Evolutionary conservation across 495 filamentous ascomycete genomes (phyloP).

Genomic region (Neurospora hispaniola): DNA sequence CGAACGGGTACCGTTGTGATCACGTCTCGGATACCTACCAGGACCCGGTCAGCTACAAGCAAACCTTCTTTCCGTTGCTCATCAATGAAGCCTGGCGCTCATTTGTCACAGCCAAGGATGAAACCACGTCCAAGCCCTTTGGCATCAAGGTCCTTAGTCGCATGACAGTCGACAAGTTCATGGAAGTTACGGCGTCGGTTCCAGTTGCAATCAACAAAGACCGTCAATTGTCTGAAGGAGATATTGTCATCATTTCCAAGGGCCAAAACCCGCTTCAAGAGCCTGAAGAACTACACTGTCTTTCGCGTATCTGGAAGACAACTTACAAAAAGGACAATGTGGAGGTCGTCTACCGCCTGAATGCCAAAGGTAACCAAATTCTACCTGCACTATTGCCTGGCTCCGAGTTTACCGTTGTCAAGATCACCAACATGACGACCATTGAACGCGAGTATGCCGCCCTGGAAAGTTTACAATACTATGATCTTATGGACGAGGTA

Average conservation of each 20-base stretch:
- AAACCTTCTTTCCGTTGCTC: constrained; percentile 81
- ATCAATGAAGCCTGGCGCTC: constrained; percentile 93
- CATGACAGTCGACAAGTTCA: constrained; percentile 80
- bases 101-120: constrained; percentile 81
- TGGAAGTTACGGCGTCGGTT: constrained; percentile 80
- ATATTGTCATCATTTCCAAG: constrained; percentile 77
- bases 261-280: constrained; percentile 53
- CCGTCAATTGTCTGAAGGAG: constrained; percentile 65
- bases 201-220: constrained; percentile 59
- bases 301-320: constrained; percentile 72
- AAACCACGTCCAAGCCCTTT: constrained; percentile 64
- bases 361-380: constrained; percentile 40
- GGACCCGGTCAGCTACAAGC: constrained; percentile 68
- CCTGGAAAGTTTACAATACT: constrained; percentile 80
- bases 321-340: constrained; percentile 65
- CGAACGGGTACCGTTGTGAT: constrained; percentile 59
- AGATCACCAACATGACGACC: constrained; percentile 78
- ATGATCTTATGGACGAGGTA: constrained; percentile 89
- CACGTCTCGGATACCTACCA: constrained; percentile 66
- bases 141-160: constrained; percentile 78
- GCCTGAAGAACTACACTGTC: constrained; percentile 58
- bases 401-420: constrained; percentile 58
- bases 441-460: constrained; percentile 94
- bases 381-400: constrained; percentile 43
- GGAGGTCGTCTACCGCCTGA: constrained; percentile 78